A percentile compares a stretch with the other conserved stretches of the same genome.
These are phyloP conservation scores for Macrophomina pseudophaseolina DNA, from an alignment of 2,329 filamentous ascomycete species.

Conservation along the genomic window DNA sequence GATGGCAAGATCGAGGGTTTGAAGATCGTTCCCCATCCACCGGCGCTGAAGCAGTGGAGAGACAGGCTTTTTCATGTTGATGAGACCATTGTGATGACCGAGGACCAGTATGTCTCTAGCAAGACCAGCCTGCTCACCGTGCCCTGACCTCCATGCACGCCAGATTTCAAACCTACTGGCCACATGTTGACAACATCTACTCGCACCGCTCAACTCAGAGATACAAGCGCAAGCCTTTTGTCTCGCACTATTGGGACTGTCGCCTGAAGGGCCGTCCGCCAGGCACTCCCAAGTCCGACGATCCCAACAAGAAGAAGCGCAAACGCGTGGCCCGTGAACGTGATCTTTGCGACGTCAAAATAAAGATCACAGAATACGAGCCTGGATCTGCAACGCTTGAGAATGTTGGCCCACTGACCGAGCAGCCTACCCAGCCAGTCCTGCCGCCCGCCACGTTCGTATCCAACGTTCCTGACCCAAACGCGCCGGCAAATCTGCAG, in stretches of 20 bases:
- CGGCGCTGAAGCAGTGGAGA: constrained; percentile 71
- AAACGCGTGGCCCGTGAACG: constrained; percentile 76
- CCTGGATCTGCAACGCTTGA: constrained; percentile 22
- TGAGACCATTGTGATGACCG: constrained; percentile 71
- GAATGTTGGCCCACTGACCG: constrained; percentile 13
- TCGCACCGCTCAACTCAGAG: constrained; percentile 81
- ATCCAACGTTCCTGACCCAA: neutral
- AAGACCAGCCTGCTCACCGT: neutral
- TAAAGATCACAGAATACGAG: constrained; percentile 82
- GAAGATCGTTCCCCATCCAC: constrained; percentile 68
- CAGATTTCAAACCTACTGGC: constrained; percentile 80
- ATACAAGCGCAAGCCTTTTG: constrained; percentile 81
- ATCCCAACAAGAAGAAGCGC: constrained; percentile 81
- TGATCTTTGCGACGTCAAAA: constrained; percentile 85
- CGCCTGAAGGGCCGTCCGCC: constrained; percentile 79
- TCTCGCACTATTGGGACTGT: constrained; percentile 86
- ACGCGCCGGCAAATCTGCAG: neutral
- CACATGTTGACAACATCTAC: constrained; percentile 83
- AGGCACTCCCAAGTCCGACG: constrained; percentile 78
- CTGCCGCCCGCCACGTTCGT: neutral
- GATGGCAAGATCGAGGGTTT: constrained; percentile 59
- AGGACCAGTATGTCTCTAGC: constrained; percentile 67
- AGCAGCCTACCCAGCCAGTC: neutral
- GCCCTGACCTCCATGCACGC: constrained; percentile 18
- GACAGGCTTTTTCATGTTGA: constrained; percentile 77